These are phyloP conservation scores for Lyophyllum semitale DNA, from an alignment of 768 basidiomycete genomes.

Conservation along the genomic window DNA sequence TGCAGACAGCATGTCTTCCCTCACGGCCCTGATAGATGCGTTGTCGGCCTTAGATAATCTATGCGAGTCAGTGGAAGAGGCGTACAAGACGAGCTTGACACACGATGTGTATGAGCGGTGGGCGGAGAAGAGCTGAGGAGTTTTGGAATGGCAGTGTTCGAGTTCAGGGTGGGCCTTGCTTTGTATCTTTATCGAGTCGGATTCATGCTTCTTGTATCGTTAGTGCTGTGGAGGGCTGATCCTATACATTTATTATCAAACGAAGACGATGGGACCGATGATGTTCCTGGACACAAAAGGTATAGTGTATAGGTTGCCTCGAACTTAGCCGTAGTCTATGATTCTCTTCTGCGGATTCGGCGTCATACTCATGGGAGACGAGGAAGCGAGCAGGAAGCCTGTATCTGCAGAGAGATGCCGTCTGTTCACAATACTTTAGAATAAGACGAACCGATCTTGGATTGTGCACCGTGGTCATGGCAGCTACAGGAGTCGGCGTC, in stretches of 20 bases:
- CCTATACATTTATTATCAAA: not conserved
- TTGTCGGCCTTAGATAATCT: conserved; percentile 78
- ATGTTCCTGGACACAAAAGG: too few relatives aligned
- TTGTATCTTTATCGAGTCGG: conserved; percentile 13
- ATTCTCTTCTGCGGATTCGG: too few relatives aligned
- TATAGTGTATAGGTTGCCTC: too few relatives aligned
- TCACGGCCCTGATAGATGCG: conserved; percentile 76
- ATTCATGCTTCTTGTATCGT: conserved; percentile 8
- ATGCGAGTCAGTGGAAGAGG: conserved; percentile 68
- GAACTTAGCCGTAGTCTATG: too few relatives aligned
- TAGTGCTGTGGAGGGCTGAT: conserved; percentile 4
- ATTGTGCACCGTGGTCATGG: too few relatives aligned
- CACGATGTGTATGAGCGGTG: conserved; percentile 61
- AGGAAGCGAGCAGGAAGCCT: too few relatives aligned
- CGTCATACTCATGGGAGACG: too few relatives aligned
- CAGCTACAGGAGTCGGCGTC: too few relatives aligned
- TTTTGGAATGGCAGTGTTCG: not conserved
- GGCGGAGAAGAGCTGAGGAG: conserved; percentile 62
- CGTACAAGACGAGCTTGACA: conserved; percentile 62
- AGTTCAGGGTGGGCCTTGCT: not conserved
- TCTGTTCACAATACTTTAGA: too few relatives aligned
- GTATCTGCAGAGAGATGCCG: too few relatives aligned
- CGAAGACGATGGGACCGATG: not conserved
- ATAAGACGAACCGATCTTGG: too few relatives aligned
- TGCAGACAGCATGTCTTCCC: conserved; percentile 83